Evolutionary conservation across 2,329 filamentous ascomycete species (phyloP), one percentile per base, ranked within the genome.

Genomic region (Arachnomyces sp.): DNA sequence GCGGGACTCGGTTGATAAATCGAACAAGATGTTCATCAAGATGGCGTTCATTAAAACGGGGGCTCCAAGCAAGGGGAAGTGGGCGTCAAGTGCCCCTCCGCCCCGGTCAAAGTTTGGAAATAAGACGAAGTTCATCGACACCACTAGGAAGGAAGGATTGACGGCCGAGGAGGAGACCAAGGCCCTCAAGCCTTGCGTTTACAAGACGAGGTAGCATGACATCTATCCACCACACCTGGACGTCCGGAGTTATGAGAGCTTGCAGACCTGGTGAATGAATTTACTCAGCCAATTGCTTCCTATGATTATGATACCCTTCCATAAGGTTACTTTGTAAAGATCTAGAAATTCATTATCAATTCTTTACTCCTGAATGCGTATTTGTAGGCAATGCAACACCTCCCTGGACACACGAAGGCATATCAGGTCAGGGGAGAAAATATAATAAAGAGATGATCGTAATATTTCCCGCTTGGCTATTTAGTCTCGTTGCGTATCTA

Each of bases 21-120:
- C 75, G 41, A 98, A 98, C 67, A 93, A 84, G 67, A 98, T 98
- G 92, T 98, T 98, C 68, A 90, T 96, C 51, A 86, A 83, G 67
- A 90, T 98, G 87, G 79, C 83, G 53, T 98, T 98, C 63, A 71
- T 89, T 53, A 98, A 96, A 68, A 79, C 75, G n/a, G 79, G 78
- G 14, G 68, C 78, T 33, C 83, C 89, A 0, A 73, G 73, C 2
- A 82, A 79, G 58, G 88, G 88, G 16, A 93, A 94, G 67, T 78
- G 82, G 48, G 51, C 64, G 49, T 25, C 20, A 5, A 25, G 20
- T 25, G 20, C 5, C 20, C 20, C 20, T 25, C 20, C 20, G 5
- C 20, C 20, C 20, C 20, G 52, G 31, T 48, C 55, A 38, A 59
- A 50, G 28, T 49, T 51, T 45, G 58, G 57, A 31, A 69, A 60